These are phyloP conservation scores for Astrocystis sublimbata DNA, from an alignment of 495 filamentous ascomycete species.

Conservation along the genomic window DNA sequence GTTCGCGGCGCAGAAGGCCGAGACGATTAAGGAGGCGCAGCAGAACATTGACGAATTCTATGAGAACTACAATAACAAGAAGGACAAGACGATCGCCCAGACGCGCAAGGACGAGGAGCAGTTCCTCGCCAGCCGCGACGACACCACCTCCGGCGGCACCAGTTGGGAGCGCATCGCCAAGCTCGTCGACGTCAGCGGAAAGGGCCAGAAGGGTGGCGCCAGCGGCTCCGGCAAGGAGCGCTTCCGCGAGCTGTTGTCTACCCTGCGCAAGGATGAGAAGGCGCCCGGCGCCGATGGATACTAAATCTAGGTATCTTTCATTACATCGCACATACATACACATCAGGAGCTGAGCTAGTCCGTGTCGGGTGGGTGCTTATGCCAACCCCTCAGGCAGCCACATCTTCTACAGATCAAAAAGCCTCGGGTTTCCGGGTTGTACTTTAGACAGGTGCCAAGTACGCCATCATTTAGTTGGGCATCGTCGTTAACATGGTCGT, in stretches of 20 bases:
- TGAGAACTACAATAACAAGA: slow-evolving; percentile 97
- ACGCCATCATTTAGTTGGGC: background rate
- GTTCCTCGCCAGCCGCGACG: slow-evolving; percentile 83
- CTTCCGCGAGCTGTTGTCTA: slow-evolving; percentile 88
- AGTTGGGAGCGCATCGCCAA: slow-evolving; percentile 99
- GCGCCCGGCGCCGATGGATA: slow-evolving; percentile 79
- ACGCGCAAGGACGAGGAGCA: slow-evolving; percentile 91
- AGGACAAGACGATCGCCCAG: slow-evolving; percentile 84
- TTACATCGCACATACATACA: slow-evolving; percentile 1
- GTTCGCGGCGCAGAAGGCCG: slow-evolving; percentile 71
- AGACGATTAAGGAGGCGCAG: slow-evolving; percentile 82
- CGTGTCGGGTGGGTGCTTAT: background rate
- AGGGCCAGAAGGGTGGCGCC: slow-evolving; percentile 81
- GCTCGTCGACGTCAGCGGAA: slow-evolving; percentile 92
- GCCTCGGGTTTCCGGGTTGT: slow-evolving; percentile 6
- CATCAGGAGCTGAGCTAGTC: too few species aligned
- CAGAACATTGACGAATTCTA: slow-evolving; percentile 97
- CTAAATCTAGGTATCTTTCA: slow-evolving; percentile 31
- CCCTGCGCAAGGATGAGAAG: slow-evolving; percentile 89
- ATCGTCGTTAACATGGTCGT: too few species aligned
- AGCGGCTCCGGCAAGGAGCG: slow-evolving; percentile 88
- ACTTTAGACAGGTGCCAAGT: slow-evolving; percentile 14
- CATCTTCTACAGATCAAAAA: background rate
- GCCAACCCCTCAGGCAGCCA: background rate
- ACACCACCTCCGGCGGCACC: slow-evolving; percentile 89